Conservation (phyloP, 1,139 yeast genomes). For the Candida sanyaensis region DNA sequence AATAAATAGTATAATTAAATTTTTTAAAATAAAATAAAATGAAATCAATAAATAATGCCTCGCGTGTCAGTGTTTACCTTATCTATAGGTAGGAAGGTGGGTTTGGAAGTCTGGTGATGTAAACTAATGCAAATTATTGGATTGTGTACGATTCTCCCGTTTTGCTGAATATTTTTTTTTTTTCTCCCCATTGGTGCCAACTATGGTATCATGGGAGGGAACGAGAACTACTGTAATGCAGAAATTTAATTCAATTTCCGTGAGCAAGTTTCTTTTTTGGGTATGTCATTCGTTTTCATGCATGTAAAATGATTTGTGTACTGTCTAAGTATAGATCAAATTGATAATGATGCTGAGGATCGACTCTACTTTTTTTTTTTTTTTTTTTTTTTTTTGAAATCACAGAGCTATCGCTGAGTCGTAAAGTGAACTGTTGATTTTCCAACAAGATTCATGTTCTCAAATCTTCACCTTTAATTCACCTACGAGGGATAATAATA, state of each 20-base stretch:
- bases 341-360: not conserved
- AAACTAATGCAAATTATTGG: not conserved
- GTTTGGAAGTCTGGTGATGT: slow-evolving; percentile 1
- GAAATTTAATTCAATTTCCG: not conserved
- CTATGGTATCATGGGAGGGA: no score
- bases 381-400: no score
- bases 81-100: no score
- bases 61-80: no score
- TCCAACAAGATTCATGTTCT: no score
- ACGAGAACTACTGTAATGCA: not conserved
- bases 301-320: not conserved
- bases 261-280: not conserved
- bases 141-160: not conserved
- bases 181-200: not conserved
- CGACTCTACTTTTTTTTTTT: no score
- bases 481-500: no score
- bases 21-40: no score
- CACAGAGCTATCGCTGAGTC: no score
- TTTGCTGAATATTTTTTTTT: not conserved
- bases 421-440: no score
- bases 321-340: not conserved
- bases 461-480: no score
- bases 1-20: not conserved
- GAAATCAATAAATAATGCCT: no score
- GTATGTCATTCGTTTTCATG: not conserved